These are phyloP conservation scores for Stropharia rugosoannulata DNA, from an alignment of 768 basidiomycete species.

Conservation along the genomic window DNA sequence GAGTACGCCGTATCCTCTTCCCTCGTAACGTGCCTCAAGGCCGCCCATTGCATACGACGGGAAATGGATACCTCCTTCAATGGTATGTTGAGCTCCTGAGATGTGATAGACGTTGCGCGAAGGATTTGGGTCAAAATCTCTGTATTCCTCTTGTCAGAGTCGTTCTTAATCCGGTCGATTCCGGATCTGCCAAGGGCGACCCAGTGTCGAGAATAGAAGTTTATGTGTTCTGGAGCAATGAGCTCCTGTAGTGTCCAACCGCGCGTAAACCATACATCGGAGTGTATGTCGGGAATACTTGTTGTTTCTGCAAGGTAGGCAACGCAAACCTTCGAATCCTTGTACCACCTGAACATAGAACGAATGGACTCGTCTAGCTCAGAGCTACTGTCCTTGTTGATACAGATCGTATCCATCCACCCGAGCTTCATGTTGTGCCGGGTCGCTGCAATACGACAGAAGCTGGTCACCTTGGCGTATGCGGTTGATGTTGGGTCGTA, in stretches of 20 bases:
- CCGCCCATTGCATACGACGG: background rate
- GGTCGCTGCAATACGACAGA: background rate
- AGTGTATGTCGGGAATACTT: background rate
- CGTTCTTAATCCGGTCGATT: background rate
- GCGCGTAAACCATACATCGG: background rate
- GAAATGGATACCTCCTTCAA: background rate
- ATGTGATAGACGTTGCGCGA: background rate
- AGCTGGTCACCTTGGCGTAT: background rate
- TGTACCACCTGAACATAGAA: background rate
- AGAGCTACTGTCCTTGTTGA: background rate
- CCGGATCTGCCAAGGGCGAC: no score
- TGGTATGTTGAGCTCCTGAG: background rate
- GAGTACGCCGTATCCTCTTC: background rate
- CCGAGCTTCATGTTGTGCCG: background rate
- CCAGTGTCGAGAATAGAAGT: no score
- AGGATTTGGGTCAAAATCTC: background rate
- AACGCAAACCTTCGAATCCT: background rate
- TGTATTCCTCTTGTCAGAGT: background rate
- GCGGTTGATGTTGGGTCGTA: background rate
- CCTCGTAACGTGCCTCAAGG: background rate
- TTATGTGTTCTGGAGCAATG: background rate
- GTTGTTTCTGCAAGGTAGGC: background rate
- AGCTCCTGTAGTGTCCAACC: background rate
- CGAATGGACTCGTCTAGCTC: conserved; percentile 1
- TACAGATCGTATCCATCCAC: background rate